phyloP scores from a whole-genome alignment of 805 yeast species.

The Metschnikowia kofuensis region DNA sequence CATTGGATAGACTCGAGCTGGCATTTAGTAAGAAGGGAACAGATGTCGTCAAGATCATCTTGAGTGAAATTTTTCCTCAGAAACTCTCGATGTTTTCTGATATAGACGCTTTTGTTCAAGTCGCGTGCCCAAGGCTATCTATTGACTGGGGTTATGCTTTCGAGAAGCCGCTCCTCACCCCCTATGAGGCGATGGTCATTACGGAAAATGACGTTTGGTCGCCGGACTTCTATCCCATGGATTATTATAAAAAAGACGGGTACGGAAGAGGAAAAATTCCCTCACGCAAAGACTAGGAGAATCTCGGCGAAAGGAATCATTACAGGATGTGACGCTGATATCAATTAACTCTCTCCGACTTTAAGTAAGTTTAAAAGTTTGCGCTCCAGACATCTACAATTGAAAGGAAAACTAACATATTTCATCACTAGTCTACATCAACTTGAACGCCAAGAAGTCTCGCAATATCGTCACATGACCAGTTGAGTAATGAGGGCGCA shows the following conservation, averaged over 20 bases:
- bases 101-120: constrained; percentile 93
- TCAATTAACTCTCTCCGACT: no score
- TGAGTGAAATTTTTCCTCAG: constrained; percentile 91
- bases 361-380: no score
- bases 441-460: constrained; percentile 67
- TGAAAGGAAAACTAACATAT: no score
- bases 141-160: constrained; percentile 99
- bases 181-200: constrained; percentile 94
- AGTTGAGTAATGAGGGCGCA: constrained; percentile 35
- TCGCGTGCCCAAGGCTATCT: constrained; percentile 93
- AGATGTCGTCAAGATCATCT: constrained; percentile 72
- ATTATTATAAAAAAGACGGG: constrained; percentile 85
- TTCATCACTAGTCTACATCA: background rate
- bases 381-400: no score
- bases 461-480: constrained; percentile 60
- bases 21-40: constrained; percentile 54
- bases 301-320: no score
- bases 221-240: constrained; percentile 84
- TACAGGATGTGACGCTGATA: no score
- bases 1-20: constrained; percentile 64
- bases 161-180: constrained; percentile 85
- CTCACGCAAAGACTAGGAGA: background rate
- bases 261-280: constrained; percentile 87
- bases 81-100: constrained; percentile 90
- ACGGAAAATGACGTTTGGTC: constrained; percentile 70